phyloP scores from a whole-genome alignment of 2,329 filamentous ascomycete genomes.

The Fusarium metavorans region DNA sequence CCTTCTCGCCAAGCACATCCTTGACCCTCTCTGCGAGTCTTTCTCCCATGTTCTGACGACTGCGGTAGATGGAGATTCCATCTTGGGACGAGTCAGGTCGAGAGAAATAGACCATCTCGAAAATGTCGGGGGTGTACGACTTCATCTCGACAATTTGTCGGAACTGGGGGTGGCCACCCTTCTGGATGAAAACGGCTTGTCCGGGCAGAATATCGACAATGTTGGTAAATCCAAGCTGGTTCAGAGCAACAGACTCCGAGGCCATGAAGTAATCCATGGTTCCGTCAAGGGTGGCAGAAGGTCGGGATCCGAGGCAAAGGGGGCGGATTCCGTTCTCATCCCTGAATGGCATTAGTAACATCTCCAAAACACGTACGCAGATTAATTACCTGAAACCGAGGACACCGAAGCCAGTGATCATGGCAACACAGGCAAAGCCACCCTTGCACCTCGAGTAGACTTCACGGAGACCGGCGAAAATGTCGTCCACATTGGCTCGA shows the following conservation, averaged over 20 bases:
- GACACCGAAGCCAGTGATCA: constrained; percentile 84
- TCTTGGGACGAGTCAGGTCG: constrained; percentile 86
- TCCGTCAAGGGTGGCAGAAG: constrained; percentile 70
- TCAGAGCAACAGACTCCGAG: constrained; percentile 86
- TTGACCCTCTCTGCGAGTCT: constrained; percentile 81
- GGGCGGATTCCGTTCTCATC: constrained; percentile 78
- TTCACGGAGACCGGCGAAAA: constrained; percentile 76
- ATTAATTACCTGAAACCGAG: constrained; percentile 73
- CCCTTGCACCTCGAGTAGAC: constrained; percentile 81
- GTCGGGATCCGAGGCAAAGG: constrained; percentile 80
- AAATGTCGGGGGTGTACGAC: constrained; percentile 78
- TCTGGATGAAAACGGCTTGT: constrained; percentile 86
- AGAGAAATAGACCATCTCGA: constrained; percentile 77
- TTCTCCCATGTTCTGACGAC: constrained; percentile 86
- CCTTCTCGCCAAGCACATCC: constrained; percentile 74
- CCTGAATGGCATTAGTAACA: constrained; percentile 58
- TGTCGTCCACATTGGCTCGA: constrained; percentile 81
- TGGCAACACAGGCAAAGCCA: constrained; percentile 82
- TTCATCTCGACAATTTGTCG: constrained; percentile 76
- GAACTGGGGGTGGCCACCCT: constrained; percentile 79
- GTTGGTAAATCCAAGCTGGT: constrained; percentile 82
- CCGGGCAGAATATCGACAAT: constrained; percentile 84
- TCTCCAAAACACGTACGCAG: constrained; percentile 64
- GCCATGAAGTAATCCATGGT: constrained; percentile 90
- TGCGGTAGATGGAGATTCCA: constrained; percentile 86